Evolutionary conservation across 2,329 filamentous ascomycete genomes (phyloP).

Genomic region (Didymella arachidicola): DNA sequence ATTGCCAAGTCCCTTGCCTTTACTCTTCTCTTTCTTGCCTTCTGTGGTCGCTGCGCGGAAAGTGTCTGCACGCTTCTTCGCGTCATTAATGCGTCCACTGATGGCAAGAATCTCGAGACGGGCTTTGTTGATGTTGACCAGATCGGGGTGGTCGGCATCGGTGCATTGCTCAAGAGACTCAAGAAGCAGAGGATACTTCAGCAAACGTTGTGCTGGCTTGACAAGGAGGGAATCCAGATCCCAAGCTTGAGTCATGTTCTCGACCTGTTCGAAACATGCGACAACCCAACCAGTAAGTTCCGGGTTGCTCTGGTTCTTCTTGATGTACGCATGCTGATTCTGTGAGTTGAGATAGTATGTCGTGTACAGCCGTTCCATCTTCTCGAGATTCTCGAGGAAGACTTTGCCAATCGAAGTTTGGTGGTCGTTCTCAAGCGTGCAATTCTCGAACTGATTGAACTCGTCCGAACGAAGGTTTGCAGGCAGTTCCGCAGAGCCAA

Average conservation of each 20-base stretch:
- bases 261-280: slow-evolving; percentile 90
- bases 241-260: slow-evolving; percentile 93
- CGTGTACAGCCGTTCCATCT: slow-evolving; percentile 71
- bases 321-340: slow-evolving; percentile 68
- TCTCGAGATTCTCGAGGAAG: slow-evolving; percentile 63
- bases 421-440: slow-evolving; percentile 60
- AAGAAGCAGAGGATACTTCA: slow-evolving; percentile 91
- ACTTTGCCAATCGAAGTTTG: slow-evolving; percentile 66
- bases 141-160: slow-evolving; percentile 83
- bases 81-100: slow-evolving; percentile 81
- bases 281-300: slow-evolving; percentile 81
- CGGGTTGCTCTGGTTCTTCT: slow-evolving; percentile 61
- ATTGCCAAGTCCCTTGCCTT: slow-evolving; percentile 64
- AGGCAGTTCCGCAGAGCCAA: slow-evolving; percentile 28
- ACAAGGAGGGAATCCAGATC: slow-evolving; percentile 94
- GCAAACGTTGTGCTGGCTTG: slow-evolving; percentile 93
- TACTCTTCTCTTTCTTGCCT: slow-evolving; percentile 48
- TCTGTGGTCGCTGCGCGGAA: slow-evolving; percentile 59
- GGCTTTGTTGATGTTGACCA: slow-evolving; percentile 72
- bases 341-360: slow-evolving; percentile 72
- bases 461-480: slow-evolving; percentile 30
- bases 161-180: slow-evolving; percentile 81
- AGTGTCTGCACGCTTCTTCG: slow-evolving; percentile 92
- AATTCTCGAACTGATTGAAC: slow-evolving; percentile 42
- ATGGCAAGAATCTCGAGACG: slow-evolving; percentile 72